Evolutionary conservation across 176 grass and related monocot genomes (phyloP).

Genomic region (Phoenix roebelenii): DNA sequence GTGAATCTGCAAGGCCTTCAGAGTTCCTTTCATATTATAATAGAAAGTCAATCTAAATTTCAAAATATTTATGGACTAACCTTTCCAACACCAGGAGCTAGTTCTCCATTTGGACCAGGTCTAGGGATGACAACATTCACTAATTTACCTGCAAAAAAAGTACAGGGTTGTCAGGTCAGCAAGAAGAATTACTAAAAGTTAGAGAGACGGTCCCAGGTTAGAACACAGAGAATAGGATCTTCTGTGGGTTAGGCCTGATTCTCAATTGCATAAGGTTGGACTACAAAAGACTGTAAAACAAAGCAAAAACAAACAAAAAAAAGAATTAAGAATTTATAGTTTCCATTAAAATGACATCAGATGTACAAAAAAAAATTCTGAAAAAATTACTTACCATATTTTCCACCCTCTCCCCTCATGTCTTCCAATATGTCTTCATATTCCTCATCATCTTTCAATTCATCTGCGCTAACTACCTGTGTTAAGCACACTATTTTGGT

Average conservation of each 20-base stretch:
- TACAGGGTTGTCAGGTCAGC: not conserved
- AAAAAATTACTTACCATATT: slow-evolving; percentile 55
- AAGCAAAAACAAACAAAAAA: slow-evolving; percentile 24
- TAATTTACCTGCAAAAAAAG: slow-evolving; percentile 65
- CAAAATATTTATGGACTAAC: slow-evolving; percentile 27
- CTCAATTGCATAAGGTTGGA: slow-evolving; percentile 59
- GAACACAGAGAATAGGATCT: slow-evolving; percentile 32
- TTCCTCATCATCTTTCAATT: slow-evolving; percentile 82
- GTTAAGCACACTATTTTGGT: slow-evolving; percentile 82
- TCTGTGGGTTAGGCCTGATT: slow-evolving; percentile 48
- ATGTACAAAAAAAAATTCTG: slow-evolving; percentile 1
- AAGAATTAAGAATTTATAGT: not conserved
- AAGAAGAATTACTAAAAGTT: slow-evolving; percentile 26
- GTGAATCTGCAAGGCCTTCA: no score
- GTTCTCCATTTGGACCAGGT: slow-evolving; percentile 59
- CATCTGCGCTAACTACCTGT: slow-evolving; percentile 66
- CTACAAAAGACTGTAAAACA: slow-evolving; percentile 58
- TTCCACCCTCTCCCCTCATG: slow-evolving; percentile 87
- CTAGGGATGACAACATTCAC: slow-evolving; percentile 83
- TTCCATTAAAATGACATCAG: no score
- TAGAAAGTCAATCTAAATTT: not conserved
- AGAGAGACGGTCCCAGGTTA: slow-evolving; percentile 1
- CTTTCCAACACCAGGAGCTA: slow-evolving; percentile 73
- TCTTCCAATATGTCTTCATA: slow-evolving; percentile 91
- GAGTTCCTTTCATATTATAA: no score